Conservation (phyloP, 2,329 filamentous ascomycete species). For the Ambrosiella cleistominuta region DNA sequence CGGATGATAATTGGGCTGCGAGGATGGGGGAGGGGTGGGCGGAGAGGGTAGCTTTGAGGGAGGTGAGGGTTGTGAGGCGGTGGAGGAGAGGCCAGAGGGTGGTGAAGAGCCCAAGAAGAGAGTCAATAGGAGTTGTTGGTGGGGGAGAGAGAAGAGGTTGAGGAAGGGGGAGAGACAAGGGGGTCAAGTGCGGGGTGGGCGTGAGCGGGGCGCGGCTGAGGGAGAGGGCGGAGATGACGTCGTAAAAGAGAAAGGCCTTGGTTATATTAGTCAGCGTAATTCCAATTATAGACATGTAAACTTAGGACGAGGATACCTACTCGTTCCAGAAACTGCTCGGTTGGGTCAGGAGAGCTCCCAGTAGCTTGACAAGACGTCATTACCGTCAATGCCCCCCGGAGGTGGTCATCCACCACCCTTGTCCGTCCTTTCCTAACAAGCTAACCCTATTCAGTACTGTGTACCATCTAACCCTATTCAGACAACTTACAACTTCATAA, state of each 20-base stretch:
- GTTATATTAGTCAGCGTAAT: background rate
- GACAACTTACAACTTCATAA: conserved; percentile 40
- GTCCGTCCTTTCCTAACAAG: conserved; percentile 41
- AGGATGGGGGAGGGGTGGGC: conserved; percentile 29
- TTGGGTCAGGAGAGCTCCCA: conserved; percentile 26
- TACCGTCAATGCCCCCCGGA: conserved; percentile 44
- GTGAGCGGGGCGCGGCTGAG: conserved; percentile 35
- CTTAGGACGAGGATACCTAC: conserved; percentile 21
- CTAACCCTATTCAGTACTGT: conserved; percentile 20
- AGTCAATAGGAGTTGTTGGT: conserved; percentile 33
- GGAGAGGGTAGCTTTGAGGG: conserved; percentile 34
- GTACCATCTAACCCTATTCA: background rate
- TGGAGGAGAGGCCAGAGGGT: conserved; percentile 48
- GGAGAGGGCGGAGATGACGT: conserved; percentile 45
- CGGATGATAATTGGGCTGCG: conserved; percentile 32
- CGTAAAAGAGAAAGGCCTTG: conserved; percentile 47
- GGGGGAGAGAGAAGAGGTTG: conserved; percentile 27
- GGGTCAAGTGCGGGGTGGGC: conserved; percentile 23
- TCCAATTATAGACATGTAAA: background rate
- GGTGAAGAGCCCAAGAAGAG: conserved; percentile 42
- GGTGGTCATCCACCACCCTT: conserved; percentile 41
- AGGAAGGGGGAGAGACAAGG: conserved; percentile 22
- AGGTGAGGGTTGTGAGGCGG: conserved; percentile 36
- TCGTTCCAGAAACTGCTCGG: conserved; percentile 39
- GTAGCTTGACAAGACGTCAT: conserved; percentile 24